Evolutionary conservation across 768 basidiomycete genomes (phyloP), one percentile per base, ranked within the genome.

Genomic region (Paxillus ammoniavirescens): DNA sequence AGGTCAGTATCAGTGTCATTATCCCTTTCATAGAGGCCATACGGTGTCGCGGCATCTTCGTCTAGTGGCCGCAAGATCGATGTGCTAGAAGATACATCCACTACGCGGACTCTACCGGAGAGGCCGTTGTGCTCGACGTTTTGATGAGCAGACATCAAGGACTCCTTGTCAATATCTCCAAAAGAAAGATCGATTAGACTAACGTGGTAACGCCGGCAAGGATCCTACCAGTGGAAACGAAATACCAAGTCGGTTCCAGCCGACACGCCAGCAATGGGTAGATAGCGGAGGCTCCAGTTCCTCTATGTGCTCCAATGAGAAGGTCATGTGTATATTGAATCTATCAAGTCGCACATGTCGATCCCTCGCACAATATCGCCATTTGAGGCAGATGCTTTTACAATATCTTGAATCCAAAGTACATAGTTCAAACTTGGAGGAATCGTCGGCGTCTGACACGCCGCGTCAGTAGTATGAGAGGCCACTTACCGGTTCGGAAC

Each of bases 201-300:
- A 8, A 40, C 13, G 43, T 35, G 37, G 28, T 9, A 26, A 8
- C 3, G 3, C 15, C 15, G 17, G 5, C 2, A 1, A 37, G 23
- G 18, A 47, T 33, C 60, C 23, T 42, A 88, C 92, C 92, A 42
- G 91, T 91, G 0, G 80, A 91, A 18, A 82, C 56, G 51, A 95
- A 82, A 1, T 61, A 62, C 84, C 88, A 91, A 4, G 56, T 65
- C 5, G 74, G 65, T 42, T 82, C 71, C 35, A 82, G 60, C 2
- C 74, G 73, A 58, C 86, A 87, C 0, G 77, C 82, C 0, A 98
- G 75, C 1, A 98, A 74, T 0, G 95, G 87, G 59, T 97, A 98
- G 51, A 98, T 92, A 0, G 84, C 89, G 0, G 91, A 91, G 7
- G 93, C 86, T 0, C 96, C 96, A 8, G 94, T 96, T 18, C 96